Conservation (phyloP, 2,329 filamentous ascomycete species). For the Magnaporthiopsis incrustans region DNA sequence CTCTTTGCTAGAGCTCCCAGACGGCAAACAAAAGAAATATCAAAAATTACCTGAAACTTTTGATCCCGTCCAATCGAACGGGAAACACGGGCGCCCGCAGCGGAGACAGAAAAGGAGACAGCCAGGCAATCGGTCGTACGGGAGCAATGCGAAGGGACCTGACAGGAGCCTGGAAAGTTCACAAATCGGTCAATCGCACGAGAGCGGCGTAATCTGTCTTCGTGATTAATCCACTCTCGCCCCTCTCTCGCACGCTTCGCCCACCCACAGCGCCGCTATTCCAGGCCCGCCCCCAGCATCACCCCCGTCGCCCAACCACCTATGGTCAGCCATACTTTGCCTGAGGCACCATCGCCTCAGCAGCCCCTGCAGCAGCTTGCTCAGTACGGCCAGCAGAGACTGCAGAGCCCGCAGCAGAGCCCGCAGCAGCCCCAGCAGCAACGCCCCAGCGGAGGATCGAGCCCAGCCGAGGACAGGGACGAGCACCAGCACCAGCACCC, state of each 20-base stretch:
- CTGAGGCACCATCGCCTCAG: conserved; percentile 8
- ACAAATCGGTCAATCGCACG: neutral
- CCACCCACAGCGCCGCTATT: neutral
- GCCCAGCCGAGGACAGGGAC: neutral
- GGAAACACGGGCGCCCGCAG: neutral
- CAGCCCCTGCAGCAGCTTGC: conserved; percentile 8
- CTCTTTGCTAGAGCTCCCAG: neutral
- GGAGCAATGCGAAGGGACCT: neutral
- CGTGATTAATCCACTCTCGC: neutral
- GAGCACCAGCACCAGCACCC: neutral
- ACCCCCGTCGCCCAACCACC: conserved; percentile 5
- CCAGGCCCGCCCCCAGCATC: neutral
- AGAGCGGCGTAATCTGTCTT: neutral
- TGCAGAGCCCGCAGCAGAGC: neutral
- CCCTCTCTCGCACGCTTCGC: neutral
- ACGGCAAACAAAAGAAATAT: neutral
- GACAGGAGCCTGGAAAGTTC: neutral
- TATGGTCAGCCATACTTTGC: conserved; percentile 3
- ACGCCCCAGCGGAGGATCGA: neutral
- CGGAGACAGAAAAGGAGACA: neutral
- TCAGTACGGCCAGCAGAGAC: neutral
- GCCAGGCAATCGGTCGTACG: neutral
- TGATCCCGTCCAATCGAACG: neutral
- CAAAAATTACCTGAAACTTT: too few relatives aligned
- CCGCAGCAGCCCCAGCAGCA: neutral